Base-by-base conservation (phyloP, 108 stramenopile species). In the Seminavis robusta region DNA sequence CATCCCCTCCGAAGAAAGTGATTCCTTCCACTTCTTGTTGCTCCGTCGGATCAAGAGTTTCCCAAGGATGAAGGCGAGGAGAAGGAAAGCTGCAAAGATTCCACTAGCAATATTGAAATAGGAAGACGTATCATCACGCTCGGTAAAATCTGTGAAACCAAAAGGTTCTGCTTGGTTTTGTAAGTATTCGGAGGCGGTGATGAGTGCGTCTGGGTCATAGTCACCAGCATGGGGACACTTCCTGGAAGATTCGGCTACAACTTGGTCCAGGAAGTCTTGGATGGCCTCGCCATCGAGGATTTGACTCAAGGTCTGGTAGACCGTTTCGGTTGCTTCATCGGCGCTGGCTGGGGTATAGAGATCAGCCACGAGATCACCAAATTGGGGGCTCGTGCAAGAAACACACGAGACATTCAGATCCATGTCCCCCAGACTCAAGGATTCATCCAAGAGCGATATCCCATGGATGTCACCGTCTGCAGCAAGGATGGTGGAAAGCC, bases 401-500 rank as follows among this genome's bases (percentile, higher is more conserved):
- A 44, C 64, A 56, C 81, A 83, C 21, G 44, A 43, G 21, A 79
- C 34, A 19, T 67, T 51, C 19, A 83, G 34, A 20, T 31, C 29
- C 17, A 69, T 61, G 28, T 76, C 56, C 7, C 46, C 61, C 5
- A 71, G 44, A 19, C 48, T 41, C n/a, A 76, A 37, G 5, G 47
- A 50, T 26, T 66, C 54, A 15, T 62, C 57, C 9, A 32, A 54
- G 16, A 57, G 42, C 25, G 26, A 55, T 11, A 51, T 56, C 43
- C 55, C 69, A 3, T 44, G 32, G 24, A 57, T 45, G 13, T 33
- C 42, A 4, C 19, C 4, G 37, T n/a, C 50, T 20, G 47, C 42
- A 15, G 58, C 41, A 5, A 63, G 59, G 16, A 84, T 52, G 17
- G 79, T 82, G 20, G 84, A 56, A 16, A 81, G 41, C 84, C 80